These are phyloP conservation scores for Malus fusca DNA, from an alignment of 306 rosid species.

Conservation along the genomic window DNA sequence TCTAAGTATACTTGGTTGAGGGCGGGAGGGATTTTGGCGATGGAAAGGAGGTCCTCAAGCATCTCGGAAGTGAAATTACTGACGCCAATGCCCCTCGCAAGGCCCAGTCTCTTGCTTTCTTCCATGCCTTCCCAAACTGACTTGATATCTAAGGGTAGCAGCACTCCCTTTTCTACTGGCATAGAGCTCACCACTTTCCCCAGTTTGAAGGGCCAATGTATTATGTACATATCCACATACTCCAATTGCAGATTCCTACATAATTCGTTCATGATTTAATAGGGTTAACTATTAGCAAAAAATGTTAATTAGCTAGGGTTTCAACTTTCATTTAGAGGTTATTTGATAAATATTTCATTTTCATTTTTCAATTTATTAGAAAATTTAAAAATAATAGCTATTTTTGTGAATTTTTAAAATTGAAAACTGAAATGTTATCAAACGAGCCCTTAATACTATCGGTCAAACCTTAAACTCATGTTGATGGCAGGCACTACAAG, in stretches of 20 bases:
- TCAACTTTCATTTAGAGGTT: neutral
- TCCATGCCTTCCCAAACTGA: conserved; percentile 78
- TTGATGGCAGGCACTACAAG: conserved; percentile 30
- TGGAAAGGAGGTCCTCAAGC: conserved; percentile 54
- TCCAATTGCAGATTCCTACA: conserved; percentile 23
- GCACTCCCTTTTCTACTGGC: conserved; percentile 32
- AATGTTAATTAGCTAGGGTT: neutral
- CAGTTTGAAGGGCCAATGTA: conserved; percentile 29
- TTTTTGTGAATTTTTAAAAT: too few relatives aligned
- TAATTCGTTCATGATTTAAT: neutral
- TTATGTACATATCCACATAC: conserved; percentile 29
- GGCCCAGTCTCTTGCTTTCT: conserved; percentile 63
- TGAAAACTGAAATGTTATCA: neutral
- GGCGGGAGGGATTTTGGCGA: conserved; percentile 59
- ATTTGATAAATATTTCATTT: too few relatives aligned
- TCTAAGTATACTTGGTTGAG: conserved; percentile 47
- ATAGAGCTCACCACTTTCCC: conserved; percentile 1
- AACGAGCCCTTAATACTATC: neutral
- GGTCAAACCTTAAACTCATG: conserved; percentile 1
- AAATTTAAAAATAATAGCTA: too few relatives aligned
- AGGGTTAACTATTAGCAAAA: neutral
- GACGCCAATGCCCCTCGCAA: conserved; percentile 73
- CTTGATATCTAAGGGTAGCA: conserved; percentile 43
- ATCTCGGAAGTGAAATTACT: conserved; percentile 67
- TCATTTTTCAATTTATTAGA: too few relatives aligned